Evolutionary conservation across 2,329 filamentous ascomycete species (phyloP), one percentile per base, ranked within the genome.

Genomic region (Botrytis byssoidea): DNA sequence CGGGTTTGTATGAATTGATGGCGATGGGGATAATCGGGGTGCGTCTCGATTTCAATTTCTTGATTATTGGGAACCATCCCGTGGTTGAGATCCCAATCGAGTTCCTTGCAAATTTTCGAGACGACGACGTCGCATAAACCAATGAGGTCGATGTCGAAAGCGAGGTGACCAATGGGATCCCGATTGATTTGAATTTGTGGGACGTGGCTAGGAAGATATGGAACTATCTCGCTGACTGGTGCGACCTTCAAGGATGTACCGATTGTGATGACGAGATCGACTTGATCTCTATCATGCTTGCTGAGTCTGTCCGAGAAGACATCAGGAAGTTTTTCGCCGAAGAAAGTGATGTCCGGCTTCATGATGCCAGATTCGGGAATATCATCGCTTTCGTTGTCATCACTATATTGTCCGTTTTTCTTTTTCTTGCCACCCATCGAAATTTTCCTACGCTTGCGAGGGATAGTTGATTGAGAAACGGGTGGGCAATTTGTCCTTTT

Each of bases 311-410:
- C 86, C 73, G 92, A 92, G 83, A 99, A 99, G 77, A 90, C 88
- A 78, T 93, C 90, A 0, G 95, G 95, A 1, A 99, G 90, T 69
- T 91, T 88, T 84, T 99, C 96, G 78, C 95, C 95, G 80, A 98
- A 98, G 85, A 99, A 98, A 65, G 94, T 98, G 81, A 99, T 98
- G 84, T 98, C 95, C 14, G 96, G 96, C 86, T 93, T 97, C 94
- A 97, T 97, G 81, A 97, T 90, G 73, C 93, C 94, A 3, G 90
- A 88, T 66, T 87, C 86, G 3, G 90, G 89, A 57, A 92, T 89
- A 77, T 91, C 87, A 80, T 91, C 89, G 72, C 89, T 85, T 32
- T 89, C 87, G 6, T 85, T 86, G 4, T 75, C 76, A 20, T 72
- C 74, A 40, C 75, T 75, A 63, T 77, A 76, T 29, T 77, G 76